phyloP scores from a whole-genome alignment of 2,329 filamentous ascomycete genomes.

The Alternaria angustiovoidea region DNA sequence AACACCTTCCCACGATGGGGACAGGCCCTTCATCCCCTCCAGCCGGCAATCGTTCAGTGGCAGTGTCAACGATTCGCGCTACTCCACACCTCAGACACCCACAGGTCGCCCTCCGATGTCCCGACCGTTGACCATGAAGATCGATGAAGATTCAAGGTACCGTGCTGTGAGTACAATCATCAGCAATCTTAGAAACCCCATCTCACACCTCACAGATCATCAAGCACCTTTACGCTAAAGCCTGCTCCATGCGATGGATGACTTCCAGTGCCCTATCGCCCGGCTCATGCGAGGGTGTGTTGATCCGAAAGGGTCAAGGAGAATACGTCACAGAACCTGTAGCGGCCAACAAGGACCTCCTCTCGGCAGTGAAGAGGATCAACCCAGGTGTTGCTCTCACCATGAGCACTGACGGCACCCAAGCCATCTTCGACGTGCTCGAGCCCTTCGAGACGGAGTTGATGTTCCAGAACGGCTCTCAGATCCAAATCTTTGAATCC shows the following conservation, averaged over 20 bases:
- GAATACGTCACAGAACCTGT: slow-evolving; percentile 68
- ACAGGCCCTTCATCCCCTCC: slow-evolving; percentile 15
- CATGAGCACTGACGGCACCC: slow-evolving; percentile 59
- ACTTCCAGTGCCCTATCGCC: slow-evolving; percentile 20
- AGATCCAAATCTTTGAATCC: slow-evolving; percentile 59
- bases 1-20: slow-evolving; percentile 9
- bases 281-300: slow-evolving; percentile 64
- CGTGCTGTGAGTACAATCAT: slow-evolving; percentile 26
- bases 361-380: slow-evolving; percentile 55
- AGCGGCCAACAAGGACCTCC: slow-evolving; percentile 49
- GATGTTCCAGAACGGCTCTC: slow-evolving; percentile 50
- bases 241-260: slow-evolving; percentile 35
- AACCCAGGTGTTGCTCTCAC: slow-evolving; percentile 60
- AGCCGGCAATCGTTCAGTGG: slow-evolving; percentile 21
- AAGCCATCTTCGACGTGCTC: slow-evolving; percentile 55
- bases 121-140: slow-evolving; percentile 29
- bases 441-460: slow-evolving; percentile 55
- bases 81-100: slow-evolving; percentile 18
- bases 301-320: slow-evolving; percentile 72
- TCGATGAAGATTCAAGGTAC: slow-evolving; percentile 36
- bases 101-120: slow-evolving; percentile 12
- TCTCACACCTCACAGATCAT: slow-evolving; percentile 30
- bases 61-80: slow-evolving; percentile 15
- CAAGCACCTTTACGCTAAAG: slow-evolving; percentile 38
- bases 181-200: not conserved